A percentile compares a stretch with the other conserved stretches of the same genome.
Evolutionary conservation across 2,329 filamentous ascomycete genomes (phyloP).

Genomic region (Aspergillus neotritici): DNA sequence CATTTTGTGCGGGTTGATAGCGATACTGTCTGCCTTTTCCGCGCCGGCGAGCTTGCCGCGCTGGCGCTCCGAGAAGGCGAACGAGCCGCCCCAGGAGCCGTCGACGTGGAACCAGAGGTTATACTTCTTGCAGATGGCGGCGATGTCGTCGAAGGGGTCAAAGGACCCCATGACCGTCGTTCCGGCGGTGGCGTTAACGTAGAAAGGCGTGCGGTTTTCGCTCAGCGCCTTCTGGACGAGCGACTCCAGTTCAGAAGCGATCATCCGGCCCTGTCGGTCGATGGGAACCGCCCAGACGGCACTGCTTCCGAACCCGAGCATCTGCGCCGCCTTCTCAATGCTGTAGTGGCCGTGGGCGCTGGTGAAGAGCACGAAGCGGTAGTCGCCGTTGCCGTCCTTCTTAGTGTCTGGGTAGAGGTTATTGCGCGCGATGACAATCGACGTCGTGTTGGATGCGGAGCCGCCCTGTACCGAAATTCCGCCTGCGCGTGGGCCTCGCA

Average conservation of each 20-base stretch:
- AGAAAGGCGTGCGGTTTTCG: constrained; percentile 75
- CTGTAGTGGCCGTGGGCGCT: constrained; percentile 89
- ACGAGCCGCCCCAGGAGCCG: constrained; percentile 81
- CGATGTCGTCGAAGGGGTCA: constrained; percentile 69
- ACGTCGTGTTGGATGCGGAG: constrained; percentile 75
- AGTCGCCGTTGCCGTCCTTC: constrained; percentile 57
- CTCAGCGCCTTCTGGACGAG: constrained; percentile 57
- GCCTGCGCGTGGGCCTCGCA: constrained; percentile 61
- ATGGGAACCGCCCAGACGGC: constrained; percentile 71
- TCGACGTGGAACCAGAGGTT: constrained; percentile 91
- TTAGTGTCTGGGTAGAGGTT: constrained; percentile 76
- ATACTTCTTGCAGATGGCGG: constrained; percentile 63
- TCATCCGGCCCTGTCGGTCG: constrained; percentile 67
- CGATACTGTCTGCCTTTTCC: constrained; percentile 72
- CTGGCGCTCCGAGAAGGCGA: constrained; percentile 66
- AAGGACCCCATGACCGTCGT: constrained; percentile 90
- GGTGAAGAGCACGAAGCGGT: constrained; percentile 77
- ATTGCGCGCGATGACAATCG: constrained; percentile 83
- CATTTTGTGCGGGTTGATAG: constrained; percentile 97
- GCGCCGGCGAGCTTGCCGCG: constrained; percentile 61
- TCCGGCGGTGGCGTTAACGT: constrained; percentile 91
- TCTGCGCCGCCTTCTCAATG: constrained; percentile 88
- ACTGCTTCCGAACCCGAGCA: constrained; percentile 72
- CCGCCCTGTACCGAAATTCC: constrained; percentile 76
- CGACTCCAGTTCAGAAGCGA: constrained; percentile 57